Percentiles rank a stretch among this genome's conserved stretches.
These are phyloP conservation scores for Murraya paniculata DNA, from an alignment of 345 rosid species.

Conservation along the genomic window DNA sequence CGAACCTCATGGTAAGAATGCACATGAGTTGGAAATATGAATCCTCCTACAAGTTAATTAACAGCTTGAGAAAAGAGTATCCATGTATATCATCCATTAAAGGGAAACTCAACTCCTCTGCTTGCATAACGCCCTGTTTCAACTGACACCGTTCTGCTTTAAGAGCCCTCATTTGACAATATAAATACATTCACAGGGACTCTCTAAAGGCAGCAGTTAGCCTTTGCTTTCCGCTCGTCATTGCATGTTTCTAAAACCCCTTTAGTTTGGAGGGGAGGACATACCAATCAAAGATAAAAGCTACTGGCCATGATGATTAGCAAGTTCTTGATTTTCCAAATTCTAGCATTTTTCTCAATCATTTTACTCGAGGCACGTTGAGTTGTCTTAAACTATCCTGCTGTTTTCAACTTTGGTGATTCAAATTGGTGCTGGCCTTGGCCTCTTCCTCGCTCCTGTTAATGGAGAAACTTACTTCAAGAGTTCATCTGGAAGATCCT, in stretches of 20 bases:
- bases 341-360: conserved; percentile 10
- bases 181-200: background rate
- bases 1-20: too few species aligned
- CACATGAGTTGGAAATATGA: background rate
- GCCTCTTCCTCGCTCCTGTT: conserved; percentile 40
- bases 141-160: too few species aligned
- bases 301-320: conserved; percentile 14
- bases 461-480: conserved; percentile 46
- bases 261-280: background rate
- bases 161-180: background rate
- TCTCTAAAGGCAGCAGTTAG: background rate
- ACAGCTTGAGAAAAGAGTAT: background rate
- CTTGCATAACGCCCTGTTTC: background rate
- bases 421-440: conserved; percentile 50
- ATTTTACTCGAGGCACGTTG: conserved; percentile 19
- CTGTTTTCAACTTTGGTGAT: conserved; percentile 71
- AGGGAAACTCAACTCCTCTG: conserved; percentile 2
- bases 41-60: background rate
- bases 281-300: background rate
- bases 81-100: background rate
- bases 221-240: background rate
- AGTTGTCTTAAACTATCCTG: conserved; percentile 35
- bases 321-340: background rate
- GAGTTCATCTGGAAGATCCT: conserved; percentile 49
- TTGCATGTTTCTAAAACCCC: background rate